Conservation (phyloP, 2,329 filamentous ascomycete species). For the Xylariaceae sp. region DNA sequence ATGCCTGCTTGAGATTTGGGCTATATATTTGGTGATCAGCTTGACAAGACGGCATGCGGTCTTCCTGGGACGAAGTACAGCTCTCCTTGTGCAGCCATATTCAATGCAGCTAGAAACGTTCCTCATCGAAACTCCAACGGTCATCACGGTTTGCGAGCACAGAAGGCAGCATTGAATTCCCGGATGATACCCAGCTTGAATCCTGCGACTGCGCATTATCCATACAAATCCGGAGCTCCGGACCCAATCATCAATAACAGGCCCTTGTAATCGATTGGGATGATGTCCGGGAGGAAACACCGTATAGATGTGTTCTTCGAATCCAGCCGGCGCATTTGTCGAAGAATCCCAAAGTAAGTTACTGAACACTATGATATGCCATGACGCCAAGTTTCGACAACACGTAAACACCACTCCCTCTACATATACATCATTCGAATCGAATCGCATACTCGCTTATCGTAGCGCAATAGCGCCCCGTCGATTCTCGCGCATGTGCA, state of each 20-base stretch:
- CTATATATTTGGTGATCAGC: constrained; percentile 3
- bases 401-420: not conserved
- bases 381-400: constrained; percentile 5
- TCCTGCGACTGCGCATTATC: not conserved
- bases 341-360: not conserved
- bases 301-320: not conserved
- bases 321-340: not conserved
- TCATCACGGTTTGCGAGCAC: constrained; percentile 2
- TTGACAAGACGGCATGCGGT: not conserved
- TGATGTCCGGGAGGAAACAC: not conserved
- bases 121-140: constrained; percentile 1
- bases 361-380: constrained; percentile 2
- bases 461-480: constrained; percentile 82
- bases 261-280: not conserved
- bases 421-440: constrained; percentile 20
- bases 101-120: not conserved
- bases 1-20: not conserved
- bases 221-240: constrained; percentile 5
- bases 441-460: constrained; percentile 25
- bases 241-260: not conserved
- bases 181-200: constrained; percentile 3
- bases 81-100: not conserved
- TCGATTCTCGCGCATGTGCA: constrained; percentile 83
- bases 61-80: not conserved
- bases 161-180: constrained; percentile 1